A percentile compares a stretch with the other conserved stretches of the same genome.
Conservation (phyloP, 2,329 filamentous ascomycete species). For the Cladosporium phlei region DNA sequence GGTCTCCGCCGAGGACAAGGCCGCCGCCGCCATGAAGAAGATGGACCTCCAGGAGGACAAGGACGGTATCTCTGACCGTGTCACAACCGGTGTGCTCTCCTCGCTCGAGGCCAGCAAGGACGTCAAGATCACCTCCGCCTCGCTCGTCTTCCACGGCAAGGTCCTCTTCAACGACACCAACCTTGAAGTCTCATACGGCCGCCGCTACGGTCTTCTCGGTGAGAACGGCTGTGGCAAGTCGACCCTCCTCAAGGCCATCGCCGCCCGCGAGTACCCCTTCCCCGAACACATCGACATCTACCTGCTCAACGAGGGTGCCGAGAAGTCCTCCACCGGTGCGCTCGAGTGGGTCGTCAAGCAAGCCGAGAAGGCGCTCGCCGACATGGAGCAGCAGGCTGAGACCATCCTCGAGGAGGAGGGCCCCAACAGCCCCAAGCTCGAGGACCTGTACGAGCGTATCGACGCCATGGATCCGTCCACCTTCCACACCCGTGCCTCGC, state of each 20-base stretch:
- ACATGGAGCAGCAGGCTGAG: slow-evolving; percentile 83
- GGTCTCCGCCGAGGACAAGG: slow-evolving; percentile 63
- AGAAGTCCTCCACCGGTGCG: slow-evolving; percentile 80
- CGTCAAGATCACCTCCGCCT: slow-evolving; percentile 92
- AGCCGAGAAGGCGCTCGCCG: slow-evolving; percentile 86
- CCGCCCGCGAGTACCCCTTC: slow-evolving; percentile 88
- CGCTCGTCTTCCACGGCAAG: slow-evolving; percentile 94
- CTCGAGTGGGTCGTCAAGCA: slow-evolving; percentile 96
- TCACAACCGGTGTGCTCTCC: slow-evolving; percentile 92
- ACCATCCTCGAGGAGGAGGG: slow-evolving; percentile 87
- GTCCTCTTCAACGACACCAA: slow-evolving; percentile 92
- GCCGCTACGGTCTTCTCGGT: slow-evolving; percentile 89
- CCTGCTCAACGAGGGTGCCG: slow-evolving; percentile 93
- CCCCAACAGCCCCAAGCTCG: slow-evolving; percentile 81
- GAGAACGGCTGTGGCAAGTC: slow-evolving; percentile 99
- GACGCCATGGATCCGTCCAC: slow-evolving; percentile 98
- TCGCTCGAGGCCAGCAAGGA: slow-evolving; percentile 83
- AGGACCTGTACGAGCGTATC: slow-evolving; percentile 98
- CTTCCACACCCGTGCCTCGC: slow-evolving; percentile 88
- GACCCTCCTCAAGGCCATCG: slow-evolving; percentile 93
- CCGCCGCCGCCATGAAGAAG: slow-evolving; percentile 68
- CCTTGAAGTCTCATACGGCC: slow-evolving; percentile 86
- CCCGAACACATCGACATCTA: slow-evolving; percentile 98
- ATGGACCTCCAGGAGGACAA: slow-evolving; percentile 92
- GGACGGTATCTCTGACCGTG: slow-evolving; percentile 91